phyloP scores from a whole-genome alignment of 2,329 filamentous ascomycete genomes.

The Nothopassalora personata region DNA sequence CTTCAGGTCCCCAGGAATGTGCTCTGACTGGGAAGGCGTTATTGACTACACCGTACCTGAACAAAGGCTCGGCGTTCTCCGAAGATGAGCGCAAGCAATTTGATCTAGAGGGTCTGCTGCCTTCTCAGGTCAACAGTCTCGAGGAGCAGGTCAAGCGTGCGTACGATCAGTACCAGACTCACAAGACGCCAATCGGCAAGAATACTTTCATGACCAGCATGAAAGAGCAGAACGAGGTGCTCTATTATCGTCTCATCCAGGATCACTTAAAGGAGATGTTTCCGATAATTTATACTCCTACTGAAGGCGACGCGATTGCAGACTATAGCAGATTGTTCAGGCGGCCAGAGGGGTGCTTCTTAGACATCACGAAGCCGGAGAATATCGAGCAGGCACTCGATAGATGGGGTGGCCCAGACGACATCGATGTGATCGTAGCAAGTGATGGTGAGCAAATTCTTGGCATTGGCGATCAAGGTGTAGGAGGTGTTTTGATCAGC shows the following conservation, averaged over 20 bases:
- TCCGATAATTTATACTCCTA: slow-evolving; percentile 83
- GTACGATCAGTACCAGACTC: slow-evolving; percentile 69
- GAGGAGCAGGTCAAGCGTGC: slow-evolving; percentile 72
- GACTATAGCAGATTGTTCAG: slow-evolving; percentile 77
- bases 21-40: slow-evolving; percentile 38
- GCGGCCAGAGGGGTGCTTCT: slow-evolving; percentile 71
- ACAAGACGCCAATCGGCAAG: slow-evolving; percentile 64
- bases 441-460: slow-evolving; percentile 69
- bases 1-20: slow-evolving; percentile 7
- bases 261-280: slow-evolving; percentile 84
- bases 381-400: slow-evolving; percentile 61
- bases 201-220: slow-evolving; percentile 84
- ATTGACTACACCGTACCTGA: slow-evolving; percentile 64
- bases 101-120: slow-evolving; percentile 66
- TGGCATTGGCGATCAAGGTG: slow-evolving; percentile 84
- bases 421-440: slow-evolving; percentile 84
- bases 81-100: slow-evolving; percentile 63
- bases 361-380: slow-evolving; percentile 66
- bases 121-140: slow-evolving; percentile 65
- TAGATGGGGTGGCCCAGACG: slow-evolving; percentile 64
- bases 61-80: slow-evolving; percentile 78
- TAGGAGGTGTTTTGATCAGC: slow-evolving; percentile 77
- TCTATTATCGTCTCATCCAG: slow-evolving; percentile 73
- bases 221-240: slow-evolving; percentile 77
- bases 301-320: slow-evolving; percentile 81